These are phyloP conservation scores for Bifiguratus adelaidae DNA, from an alignment of 192 early-diverging fungal genomes.

Conservation along the genomic window DNA sequence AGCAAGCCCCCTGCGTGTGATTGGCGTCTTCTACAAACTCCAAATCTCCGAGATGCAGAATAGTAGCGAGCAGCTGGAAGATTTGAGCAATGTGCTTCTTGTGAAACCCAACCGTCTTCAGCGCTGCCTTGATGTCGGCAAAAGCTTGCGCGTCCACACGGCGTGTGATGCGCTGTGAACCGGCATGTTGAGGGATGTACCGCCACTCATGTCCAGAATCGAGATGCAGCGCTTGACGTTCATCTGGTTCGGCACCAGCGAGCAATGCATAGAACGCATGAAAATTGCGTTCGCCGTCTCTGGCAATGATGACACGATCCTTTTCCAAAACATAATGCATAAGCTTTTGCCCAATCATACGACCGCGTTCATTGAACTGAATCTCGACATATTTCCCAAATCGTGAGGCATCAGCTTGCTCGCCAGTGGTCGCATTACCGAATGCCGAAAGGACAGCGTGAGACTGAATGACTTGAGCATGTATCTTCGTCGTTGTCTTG, in stretches of 20 bases:
- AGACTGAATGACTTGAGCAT: conserved; percentile 56
- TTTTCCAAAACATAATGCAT: conserved; percentile 88
- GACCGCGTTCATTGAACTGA: conserved; percentile 87
- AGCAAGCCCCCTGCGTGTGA: conserved; percentile 61
- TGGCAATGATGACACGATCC: conserved; percentile 52
- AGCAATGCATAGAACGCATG: conserved; percentile 94
- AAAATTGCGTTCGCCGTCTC: conserved; percentile 72
- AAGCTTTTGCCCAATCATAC: conserved; percentile 77
- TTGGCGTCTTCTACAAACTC: conserved; percentile 59
- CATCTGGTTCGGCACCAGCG: conserved; percentile 69
- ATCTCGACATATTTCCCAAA: conserved; percentile 81
- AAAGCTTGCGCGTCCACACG: conserved; percentile 54
- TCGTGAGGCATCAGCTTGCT: conserved; percentile 73
- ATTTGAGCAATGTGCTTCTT: conserved; percentile 75
- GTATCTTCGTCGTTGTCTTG: conserved; percentile 58
- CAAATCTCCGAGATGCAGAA: conserved; percentile 83
- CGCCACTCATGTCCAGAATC: conserved; percentile 47
- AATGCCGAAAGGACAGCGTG: conserved; percentile 77
- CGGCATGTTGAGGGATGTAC: conserved; percentile 40
- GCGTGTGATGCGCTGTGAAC: no score
- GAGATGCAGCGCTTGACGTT: conserved; percentile 64
- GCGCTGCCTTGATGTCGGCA: conserved; percentile 58
- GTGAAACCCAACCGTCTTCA: conserved; percentile 80
- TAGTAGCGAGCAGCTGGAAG: conserved; percentile 73
- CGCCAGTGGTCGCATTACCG: conserved; percentile 71